Conservation (phyloP, 2,329 filamentous ascomycete species). For the Fonsecaea monophora region DNA sequence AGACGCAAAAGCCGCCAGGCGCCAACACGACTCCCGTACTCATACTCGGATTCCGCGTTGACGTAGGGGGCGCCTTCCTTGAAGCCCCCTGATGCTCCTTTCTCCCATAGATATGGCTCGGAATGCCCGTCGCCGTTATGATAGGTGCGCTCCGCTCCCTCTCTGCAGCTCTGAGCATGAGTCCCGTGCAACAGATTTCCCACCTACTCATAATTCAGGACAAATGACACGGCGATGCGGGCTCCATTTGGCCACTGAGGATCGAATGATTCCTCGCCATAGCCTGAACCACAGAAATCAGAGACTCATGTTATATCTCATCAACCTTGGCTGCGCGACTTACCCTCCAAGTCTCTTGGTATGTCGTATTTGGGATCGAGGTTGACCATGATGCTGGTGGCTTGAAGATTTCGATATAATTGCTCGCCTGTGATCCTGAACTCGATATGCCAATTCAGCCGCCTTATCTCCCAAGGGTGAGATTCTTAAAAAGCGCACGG, state of each 20-base stretch:
- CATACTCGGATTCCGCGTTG: constrained; percentile 2
- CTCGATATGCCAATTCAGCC: neutral
- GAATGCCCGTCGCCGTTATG: neutral
- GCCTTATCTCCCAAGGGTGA: neutral
- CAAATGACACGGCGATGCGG: constrained; percentile 45
- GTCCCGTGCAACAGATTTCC: neutral
- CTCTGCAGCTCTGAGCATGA: neutral
- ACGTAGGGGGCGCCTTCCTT: neutral
- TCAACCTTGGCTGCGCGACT: neutral
- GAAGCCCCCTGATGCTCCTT: neutral
- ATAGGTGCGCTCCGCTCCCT: constrained; percentile 1
- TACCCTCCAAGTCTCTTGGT: constrained; percentile 1
- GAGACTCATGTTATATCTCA: neutral
- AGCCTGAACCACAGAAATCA: neutral
- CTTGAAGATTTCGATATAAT: constrained; percentile 1
- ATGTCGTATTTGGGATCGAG: constrained; percentile 3
- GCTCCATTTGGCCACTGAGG: constrained; percentile 49
- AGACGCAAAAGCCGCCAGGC: constrained; percentile 3
- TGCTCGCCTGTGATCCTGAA: neutral
- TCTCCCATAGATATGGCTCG: neutral
- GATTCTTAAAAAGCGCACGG: neutral
- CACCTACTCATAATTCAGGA: neutral
- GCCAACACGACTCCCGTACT: neutral
- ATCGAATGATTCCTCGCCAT: neutral
- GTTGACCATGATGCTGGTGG: constrained; percentile 1